These are phyloP conservation scores for Leccinellum albellum DNA, from an alignment of 768 basidiomycete species.

Conservation along the genomic window DNA sequence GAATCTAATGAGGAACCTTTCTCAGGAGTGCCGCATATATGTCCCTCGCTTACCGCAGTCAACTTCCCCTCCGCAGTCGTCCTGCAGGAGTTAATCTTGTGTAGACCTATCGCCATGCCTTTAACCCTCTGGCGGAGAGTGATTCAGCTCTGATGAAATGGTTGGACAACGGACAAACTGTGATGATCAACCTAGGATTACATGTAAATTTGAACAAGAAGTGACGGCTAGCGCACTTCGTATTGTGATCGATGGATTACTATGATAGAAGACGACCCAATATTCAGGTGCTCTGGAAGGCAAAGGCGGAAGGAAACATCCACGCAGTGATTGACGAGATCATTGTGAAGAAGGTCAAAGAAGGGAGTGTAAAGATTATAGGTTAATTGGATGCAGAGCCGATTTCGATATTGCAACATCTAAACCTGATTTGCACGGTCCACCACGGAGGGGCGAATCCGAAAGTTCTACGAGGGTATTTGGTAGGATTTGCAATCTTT, in stretches of 20 bases:
- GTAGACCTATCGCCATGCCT: slow-evolving; percentile 12
- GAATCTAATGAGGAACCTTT: background rate
- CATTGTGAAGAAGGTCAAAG: slow-evolving; percentile 6
- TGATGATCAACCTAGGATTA: slow-evolving; percentile 12
- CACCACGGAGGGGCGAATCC: slow-evolving; percentile 7
- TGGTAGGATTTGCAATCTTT: background rate
- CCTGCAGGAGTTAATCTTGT: slow-evolving; percentile 1
- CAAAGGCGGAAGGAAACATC: background rate
- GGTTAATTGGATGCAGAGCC: slow-evolving; percentile 14
- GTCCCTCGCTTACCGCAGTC: slow-evolving; percentile 1
- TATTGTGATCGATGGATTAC: slow-evolving; percentile 8
- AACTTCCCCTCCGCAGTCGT: slow-evolving; percentile 6
- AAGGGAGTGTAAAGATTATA: slow-evolving; percentile 7
- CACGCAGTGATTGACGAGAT: background rate
- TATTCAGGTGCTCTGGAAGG: slow-evolving; percentile 31
- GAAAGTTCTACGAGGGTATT: slow-evolving; percentile 1
- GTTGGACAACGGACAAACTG: slow-evolving; percentile 11
- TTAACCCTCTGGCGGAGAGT: slow-evolving; percentile 7
- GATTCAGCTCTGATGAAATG: slow-evolving; percentile 7
- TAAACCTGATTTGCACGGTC: slow-evolving; percentile 1
- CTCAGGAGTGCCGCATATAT: slow-evolving; percentile 1
- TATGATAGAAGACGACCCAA: background rate
- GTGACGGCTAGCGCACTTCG: slow-evolving; percentile 3
- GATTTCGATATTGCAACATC: slow-evolving; percentile 7
- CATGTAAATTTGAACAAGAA: background rate